These are phyloP conservation scores for Pezicula radicicola DNA, from an alignment of 2,329 filamentous ascomycete species.

Conservation along the genomic window DNA sequence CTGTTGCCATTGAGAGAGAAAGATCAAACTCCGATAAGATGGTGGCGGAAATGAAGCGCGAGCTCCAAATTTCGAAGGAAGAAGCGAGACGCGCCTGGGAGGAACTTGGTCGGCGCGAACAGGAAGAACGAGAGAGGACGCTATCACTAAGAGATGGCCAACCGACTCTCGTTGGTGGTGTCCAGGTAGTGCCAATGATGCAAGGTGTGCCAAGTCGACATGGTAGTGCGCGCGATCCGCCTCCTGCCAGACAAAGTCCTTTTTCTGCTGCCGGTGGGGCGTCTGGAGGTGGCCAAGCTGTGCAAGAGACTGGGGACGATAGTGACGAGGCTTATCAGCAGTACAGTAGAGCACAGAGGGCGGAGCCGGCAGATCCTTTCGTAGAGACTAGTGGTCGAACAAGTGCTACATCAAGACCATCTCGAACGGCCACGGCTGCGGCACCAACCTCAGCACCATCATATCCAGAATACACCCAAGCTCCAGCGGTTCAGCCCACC, in stretches of 20 bases:
- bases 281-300: conserved; percentile 10
- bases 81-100: conserved; percentile 96
- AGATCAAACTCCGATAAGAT: conserved; percentile 71
- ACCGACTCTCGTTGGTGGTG: conserved; percentile 85
- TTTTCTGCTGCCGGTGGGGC: conserved; percentile 31
- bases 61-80: conserved; percentile 91
- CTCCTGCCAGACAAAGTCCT: conserved; percentile 42
- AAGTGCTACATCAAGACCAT: conserved; percentile 20
- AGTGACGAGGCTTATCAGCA: conserved; percentile 23
- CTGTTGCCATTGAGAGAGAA: conserved; percentile 65
- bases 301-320: conserved; percentile 19
- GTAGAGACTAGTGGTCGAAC: conserved; percentile 38
- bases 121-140: conserved; percentile 86
- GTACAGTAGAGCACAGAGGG: conserved; percentile 30
- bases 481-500: conserved; percentile 40
- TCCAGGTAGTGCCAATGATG: conserved; percentile 93
- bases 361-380: conserved; percentile 64
- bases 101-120: conserved; percentile 87
- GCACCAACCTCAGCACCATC: conserved; percentile 13
- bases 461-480: conserved; percentile 36
- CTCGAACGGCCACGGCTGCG: conserved; percentile 17
- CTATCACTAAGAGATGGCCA: conserved; percentile 82
- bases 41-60: conserved; percentile 86
- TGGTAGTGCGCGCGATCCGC: conserved; percentile 36
- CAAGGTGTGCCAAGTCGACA: conserved; percentile 61